Percentiles rank a stretch among this genome's conserved stretches.
phyloP scores from a whole-genome alignment of 2,329 filamentous ascomycete genomes.

The Sporothrix mexicana region DNA sequence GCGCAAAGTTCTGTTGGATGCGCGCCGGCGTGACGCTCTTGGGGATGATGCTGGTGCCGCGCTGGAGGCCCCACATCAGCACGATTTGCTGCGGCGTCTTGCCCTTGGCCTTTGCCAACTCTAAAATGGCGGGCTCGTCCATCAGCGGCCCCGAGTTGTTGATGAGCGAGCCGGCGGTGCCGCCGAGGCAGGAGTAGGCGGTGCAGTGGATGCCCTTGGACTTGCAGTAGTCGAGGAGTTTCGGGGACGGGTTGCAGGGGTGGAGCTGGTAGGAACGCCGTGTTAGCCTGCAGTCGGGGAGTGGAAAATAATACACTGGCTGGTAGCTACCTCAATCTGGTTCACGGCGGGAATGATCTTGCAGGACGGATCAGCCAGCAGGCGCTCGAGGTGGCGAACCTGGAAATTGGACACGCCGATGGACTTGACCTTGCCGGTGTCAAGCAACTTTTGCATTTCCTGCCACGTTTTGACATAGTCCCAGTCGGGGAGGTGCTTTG shows the following conservation, averaged over 20 bases:
- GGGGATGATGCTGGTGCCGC: slow-evolving; percentile 57
- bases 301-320: not conserved
- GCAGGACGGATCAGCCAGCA: slow-evolving; percentile 51
- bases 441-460: slow-evolving; percentile 35
- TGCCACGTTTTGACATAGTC: slow-evolving; percentile 35
- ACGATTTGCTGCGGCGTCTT: slow-evolving; percentile 23
- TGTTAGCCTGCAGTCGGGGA: not conserved
- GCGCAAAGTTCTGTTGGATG: slow-evolving; percentile 47
- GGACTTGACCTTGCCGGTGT: slow-evolving; percentile 33
- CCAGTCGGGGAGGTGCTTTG: slow-evolving; percentile 30
- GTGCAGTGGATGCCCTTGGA: slow-evolving; percentile 65
- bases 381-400: slow-evolving; percentile 41
- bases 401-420: slow-evolving; percentile 37
- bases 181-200: slow-evolving; percentile 63
- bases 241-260: slow-evolving; percentile 46
- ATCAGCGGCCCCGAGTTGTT: slow-evolving; percentile 43
- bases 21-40: slow-evolving; percentile 46
- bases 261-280: not conserved
- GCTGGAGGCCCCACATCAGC: slow-evolving; percentile 55
- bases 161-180: slow-evolving; percentile 61
- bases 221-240: slow-evolving; percentile 62
- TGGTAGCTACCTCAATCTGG: slow-evolving; percentile 58
- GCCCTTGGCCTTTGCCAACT: slow-evolving; percentile 57
- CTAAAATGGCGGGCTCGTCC: slow-evolving; percentile 43
- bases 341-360: slow-evolving; percentile 60